Evolutionary conservation across 2,329 filamentous ascomycete genomes (phyloP), one percentile per base, ranked within the genome.

Genomic region (Amauroascus niger): DNA sequence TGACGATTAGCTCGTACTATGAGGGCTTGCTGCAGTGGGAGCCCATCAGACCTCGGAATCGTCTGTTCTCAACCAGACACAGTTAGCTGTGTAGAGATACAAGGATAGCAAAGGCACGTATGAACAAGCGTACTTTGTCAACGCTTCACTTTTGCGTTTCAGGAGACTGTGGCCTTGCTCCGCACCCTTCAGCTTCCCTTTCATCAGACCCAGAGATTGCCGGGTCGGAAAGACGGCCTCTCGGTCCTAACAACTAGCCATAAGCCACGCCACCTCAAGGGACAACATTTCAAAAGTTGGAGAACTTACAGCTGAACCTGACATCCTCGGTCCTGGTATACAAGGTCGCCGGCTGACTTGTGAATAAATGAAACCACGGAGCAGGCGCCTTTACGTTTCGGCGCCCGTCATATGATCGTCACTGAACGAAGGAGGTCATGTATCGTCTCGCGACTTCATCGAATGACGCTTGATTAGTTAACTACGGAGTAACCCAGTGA

Each of bases 151-250:
- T 79, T 98, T 98, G 67, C 93, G 80, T 78, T 98, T 98, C 59
- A 98, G 76, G 68, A 98, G 76, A 71, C 87, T 95, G 75, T 98
- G 91, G 47, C 93, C 93, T 44, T 82, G 88, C 71, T 91, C 86
- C 53, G 87, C 87, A 58, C 87, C 91, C 78, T 97, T 97, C 67
- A 98, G 83, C 79, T 98, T 98, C 61, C 85, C 83, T 75, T 97
- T 97, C 91, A 98, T 98, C 68, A 94, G 74, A 60, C 89, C 90
- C 74, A 98, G 78, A 70, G 89, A 95, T 78, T 98, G 93, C 66
- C 93, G 88, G 68, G 93, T 98, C 65, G 93, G 88, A 74, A 98
- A 98, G 74, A 98, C 91, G 67, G 90, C 80, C 75, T 98, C 93
- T 71, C 93, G 83, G 71, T 91, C 88, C 90, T 95, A 49, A 13